Evolutionary conservation across 2,329 filamentous ascomycete genomes (phyloP).

Genomic region (Dothistroma septosporum): DNA sequence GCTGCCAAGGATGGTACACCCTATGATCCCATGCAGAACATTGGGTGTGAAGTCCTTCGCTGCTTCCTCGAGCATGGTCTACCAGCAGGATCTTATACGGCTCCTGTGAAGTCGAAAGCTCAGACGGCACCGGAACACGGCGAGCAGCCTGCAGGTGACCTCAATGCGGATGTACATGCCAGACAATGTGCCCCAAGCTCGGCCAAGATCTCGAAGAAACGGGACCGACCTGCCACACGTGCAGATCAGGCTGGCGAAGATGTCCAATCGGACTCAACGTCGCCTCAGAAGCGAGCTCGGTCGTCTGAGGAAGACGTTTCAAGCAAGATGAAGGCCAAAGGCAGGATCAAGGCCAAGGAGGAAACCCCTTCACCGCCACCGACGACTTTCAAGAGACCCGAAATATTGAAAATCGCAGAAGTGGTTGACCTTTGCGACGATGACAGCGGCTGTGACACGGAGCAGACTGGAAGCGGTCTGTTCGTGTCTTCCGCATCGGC

Average conservation of each 20-base stretch:
- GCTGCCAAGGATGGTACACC: constrained; percentile 30
- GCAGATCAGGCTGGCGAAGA: not conserved
- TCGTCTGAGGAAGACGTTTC: not conserved
- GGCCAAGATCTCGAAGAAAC: not conserved
- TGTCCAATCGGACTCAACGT: not conserved
- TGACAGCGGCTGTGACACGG: not conserved
- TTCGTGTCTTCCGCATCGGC: not conserved
- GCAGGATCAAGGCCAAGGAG: not conserved
- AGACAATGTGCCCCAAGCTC: not conserved
- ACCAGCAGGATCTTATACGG: constrained; percentile 15
- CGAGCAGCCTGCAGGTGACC: not conserved
- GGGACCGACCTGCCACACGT: not conserved
- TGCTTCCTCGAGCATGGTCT: constrained; percentile 34
- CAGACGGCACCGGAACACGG: not conserved
- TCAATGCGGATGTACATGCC: not conserved
- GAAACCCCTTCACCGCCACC: not conserved
- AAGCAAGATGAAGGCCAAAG: not conserved
- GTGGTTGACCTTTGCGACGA: constrained; percentile 1
- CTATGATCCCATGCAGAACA: constrained; percentile 33
- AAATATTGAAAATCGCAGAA: not conserved
- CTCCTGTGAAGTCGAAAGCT: not conserved
- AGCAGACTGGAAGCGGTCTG: not conserved
- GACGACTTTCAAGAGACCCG: not conserved
- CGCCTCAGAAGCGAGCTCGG: not conserved
- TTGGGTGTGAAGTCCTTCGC: constrained; percentile 37